Evolutionary conservation across 164 flowering plant genomes (phyloP).

Genomic region (Paratinospora sagittata): DNA sequence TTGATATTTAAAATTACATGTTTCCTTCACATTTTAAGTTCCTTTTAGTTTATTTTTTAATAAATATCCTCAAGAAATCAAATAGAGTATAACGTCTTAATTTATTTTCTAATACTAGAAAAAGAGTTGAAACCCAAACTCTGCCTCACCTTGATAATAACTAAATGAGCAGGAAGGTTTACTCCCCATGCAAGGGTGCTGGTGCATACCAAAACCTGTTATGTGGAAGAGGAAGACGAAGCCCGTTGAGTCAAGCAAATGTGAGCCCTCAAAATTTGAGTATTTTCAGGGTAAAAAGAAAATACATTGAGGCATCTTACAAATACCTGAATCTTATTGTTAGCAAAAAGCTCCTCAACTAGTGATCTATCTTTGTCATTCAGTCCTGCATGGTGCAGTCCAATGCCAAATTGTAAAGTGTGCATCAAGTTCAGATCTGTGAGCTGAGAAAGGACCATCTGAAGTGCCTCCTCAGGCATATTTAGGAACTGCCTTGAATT

Average conservation of each 20-base stretch:
- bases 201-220: constrained; percentile 86
- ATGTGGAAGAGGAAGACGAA: neutral
- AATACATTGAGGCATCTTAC: neutral
- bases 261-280: neutral
- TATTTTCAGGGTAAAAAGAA: neutral
- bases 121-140: neutral
- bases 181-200: constrained; percentile 99
- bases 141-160: constrained; percentile 75
- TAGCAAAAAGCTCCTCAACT: constrained; percentile 92
- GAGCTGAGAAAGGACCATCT: constrained; percentile 92
- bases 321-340: constrained; percentile 87
- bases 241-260: neutral
- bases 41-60: neutral
- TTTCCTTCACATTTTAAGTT: neutral
- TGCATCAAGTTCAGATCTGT: constrained; percentile 88
- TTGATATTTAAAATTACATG: neutral
- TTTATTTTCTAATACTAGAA: neutral
- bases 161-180: constrained; percentile 97
- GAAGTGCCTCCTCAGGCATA: constrained; percentile 73
- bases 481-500: constrained; percentile 72
- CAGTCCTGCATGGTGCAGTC: constrained; percentile 95
- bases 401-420: constrained; percentile 94
- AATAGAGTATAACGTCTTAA: neutral
- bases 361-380: constrained; percentile 89
- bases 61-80: neutral